A percentile compares a stretch with the other conserved stretches of the same genome.
Evolutionary conservation across 768 basidiomycete genomes (phyloP).

Genomic region (Multifurca ochricompacta): DNA sequence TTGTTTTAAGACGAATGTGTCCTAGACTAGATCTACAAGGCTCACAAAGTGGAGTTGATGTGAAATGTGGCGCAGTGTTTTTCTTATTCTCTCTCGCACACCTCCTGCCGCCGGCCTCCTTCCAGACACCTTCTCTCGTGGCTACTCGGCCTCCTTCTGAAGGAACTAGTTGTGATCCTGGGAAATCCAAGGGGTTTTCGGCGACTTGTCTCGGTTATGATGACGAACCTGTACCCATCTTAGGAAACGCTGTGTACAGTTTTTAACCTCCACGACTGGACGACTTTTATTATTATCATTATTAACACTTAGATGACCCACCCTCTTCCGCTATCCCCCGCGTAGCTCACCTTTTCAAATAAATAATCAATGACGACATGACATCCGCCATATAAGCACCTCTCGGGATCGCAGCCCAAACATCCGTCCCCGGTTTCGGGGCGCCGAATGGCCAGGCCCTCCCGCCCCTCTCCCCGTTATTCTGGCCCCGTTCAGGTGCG

Average conservation of each 20-base stretch:
- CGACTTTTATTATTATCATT: too few relatives aligned
- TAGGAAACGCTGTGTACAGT: not conserved
- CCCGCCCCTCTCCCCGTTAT: too few relatives aligned
- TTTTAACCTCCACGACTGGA: not conserved
- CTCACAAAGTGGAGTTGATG: too few relatives aligned
- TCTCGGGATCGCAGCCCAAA: slow-evolving; percentile 1
- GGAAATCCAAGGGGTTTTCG: not conserved
- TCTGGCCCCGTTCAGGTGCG: too few relatives aligned
- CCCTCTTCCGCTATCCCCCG: not conserved
- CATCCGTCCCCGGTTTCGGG: not conserved
- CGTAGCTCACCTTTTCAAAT: not conserved
- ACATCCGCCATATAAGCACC: not conserved
- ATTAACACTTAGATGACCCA: not conserved
- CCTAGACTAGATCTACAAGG: too few relatives aligned
- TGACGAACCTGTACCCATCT: not conserved
- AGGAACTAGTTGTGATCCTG: not conserved
- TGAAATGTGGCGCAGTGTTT: too few relatives aligned
- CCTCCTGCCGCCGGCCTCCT: too few relatives aligned
- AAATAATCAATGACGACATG: not conserved
- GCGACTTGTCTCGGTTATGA: not conserved
- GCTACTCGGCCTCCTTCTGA: not conserved
- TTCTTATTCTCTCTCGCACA: too few relatives aligned
- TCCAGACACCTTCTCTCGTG: not conserved
- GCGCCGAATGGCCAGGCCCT: not conserved
- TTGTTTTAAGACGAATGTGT: too few relatives aligned